Base-by-base conservation (phyloP, 2,329 filamentous ascomycete species). In the Conoideocrella luteorostrata region DNA sequence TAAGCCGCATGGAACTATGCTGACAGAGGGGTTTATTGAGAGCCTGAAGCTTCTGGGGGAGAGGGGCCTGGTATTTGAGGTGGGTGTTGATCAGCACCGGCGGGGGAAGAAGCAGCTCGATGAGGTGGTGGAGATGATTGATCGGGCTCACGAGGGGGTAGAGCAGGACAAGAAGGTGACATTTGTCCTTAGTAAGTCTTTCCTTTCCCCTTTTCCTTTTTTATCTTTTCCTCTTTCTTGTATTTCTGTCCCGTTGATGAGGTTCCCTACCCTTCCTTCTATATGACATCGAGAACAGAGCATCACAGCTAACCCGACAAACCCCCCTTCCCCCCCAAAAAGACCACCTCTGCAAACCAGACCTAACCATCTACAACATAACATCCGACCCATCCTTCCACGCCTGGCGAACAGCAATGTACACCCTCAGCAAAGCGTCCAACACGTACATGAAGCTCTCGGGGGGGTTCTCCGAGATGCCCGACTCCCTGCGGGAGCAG, bases 341-440 rank as follows among this genome's bases (percentile, higher is more conserved):
- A 90, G 86, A 95, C 63, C 89, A 96, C 65, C 76, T 95, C 53
- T 90, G 88, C 75, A 95, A 95, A 66, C 89, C 89, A 2, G 81
- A 91, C 61, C 70, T 94, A 22, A 72, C 73, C 24, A 72, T 86
- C 54, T 70, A 74, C 66, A 82, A 76, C 60, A 53, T 64, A 50
- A 72, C 68, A 38, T 70, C 63, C 28, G 73, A 80, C 56, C 69
- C 74, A 1, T 69, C 74, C 21, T 89, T 85, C 61, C 63, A 75
- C 45, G 75, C 77, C 44, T 95, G 88, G 87, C 78, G 78, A 44
- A 71, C 74, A 12, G 74, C 80, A 48, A 80, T 95, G 57, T 77
- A 77, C 54, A 71, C 75, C 7, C 80, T 94, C 56, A 77, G 82
- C 52, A 74, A 74, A 46, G 78, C 77, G 59, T 67, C 71, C 39